Conservation (phyloP, 2,329 filamentous ascomycete species). For the Exophiala xenobiotica region DNA sequence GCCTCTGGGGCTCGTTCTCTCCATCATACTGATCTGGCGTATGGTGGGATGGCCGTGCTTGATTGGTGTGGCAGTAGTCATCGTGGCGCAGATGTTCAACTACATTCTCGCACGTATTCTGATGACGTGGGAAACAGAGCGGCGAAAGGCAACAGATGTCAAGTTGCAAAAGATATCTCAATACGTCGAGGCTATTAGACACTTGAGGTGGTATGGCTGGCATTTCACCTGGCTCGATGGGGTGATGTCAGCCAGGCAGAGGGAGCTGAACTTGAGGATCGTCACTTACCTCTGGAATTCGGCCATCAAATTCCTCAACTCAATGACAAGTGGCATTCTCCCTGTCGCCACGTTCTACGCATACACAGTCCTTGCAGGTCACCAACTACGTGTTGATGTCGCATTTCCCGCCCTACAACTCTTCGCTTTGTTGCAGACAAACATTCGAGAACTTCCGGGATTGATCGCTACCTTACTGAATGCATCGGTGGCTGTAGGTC, state of each 20-base stretch:
- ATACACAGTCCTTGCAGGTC: constrained; percentile 70
- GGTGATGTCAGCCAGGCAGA: constrained; percentile 66
- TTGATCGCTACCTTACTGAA: constrained; percentile 77
- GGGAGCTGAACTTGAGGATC: constrained; percentile 66
- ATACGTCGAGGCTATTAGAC: constrained; percentile 81
- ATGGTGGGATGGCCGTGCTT: constrained; percentile 79
- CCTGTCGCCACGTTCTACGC: constrained; percentile 79
- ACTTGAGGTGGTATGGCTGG: constrained; percentile 80
- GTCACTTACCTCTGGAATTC: constrained; percentile 63
- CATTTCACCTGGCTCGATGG: constrained; percentile 70
- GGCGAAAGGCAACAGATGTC: constrained; percentile 71
- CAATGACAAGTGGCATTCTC: constrained; percentile 70
- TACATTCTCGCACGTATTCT: constrained; percentile 64
- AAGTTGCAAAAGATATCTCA: constrained; percentile 79
- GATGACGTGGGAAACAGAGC: constrained; percentile 66
- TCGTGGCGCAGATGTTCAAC: constrained; percentile 69
- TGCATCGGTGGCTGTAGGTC: constrained; percentile 74
- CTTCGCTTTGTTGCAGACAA: constrained; percentile 72
- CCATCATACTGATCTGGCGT: constrained; percentile 70
- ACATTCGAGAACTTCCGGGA: constrained; percentile 70
- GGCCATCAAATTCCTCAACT: constrained; percentile 67
- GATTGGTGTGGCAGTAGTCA: constrained; percentile 67
- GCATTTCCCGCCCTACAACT: constrained; percentile 84
- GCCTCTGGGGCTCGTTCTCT: constrained; percentile 73
- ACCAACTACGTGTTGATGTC: constrained; percentile 71